These are phyloP conservation scores for Colletotrichum sp. DNA, from an alignment of 2,329 filamentous ascomycete genomes.

Conservation along the genomic window DNA sequence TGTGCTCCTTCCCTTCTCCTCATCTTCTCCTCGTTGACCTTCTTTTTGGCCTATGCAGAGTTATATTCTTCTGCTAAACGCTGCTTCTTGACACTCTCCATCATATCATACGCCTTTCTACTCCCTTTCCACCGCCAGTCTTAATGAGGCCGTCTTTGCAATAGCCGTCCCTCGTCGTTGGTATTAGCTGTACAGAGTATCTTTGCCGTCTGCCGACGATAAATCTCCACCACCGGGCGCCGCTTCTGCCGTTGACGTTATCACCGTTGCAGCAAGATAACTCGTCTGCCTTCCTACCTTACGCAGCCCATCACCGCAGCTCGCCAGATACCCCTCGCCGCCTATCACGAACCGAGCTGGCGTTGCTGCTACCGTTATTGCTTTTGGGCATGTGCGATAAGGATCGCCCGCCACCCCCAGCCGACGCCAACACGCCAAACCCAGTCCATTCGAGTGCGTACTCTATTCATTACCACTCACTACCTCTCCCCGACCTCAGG, in stretches of 20 bases:
- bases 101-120: not conserved
- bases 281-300: not conserved
- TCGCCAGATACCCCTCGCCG: not conserved
- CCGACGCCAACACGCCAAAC: slow-evolving; percentile 10
- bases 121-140: not conserved
- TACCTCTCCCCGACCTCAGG: not conserved
- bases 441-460: not conserved
- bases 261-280: not conserved
- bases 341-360: not conserved
- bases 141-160: not conserved
- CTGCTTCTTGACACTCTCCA: not conserved
- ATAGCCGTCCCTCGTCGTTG: not conserved
- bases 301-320: not conserved
- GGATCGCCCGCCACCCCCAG: slow-evolving; percentile 28
- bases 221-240: not conserved
- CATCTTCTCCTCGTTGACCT: not conserved
- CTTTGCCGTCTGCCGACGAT: not conserved
- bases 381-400: slow-evolving; percentile 32
- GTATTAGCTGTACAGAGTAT: not conserved
- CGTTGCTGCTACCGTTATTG: not conserved
- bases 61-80: not conserved
- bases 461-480: not conserved
- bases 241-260: not conserved
- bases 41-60: not conserved
- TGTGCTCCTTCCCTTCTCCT: not conserved